A percentile compares a stretch with the other conserved stretches of the same genome.
Conservation (phyloP, 208 protist genomes). For the Leishmania braziliensis region DNA sequence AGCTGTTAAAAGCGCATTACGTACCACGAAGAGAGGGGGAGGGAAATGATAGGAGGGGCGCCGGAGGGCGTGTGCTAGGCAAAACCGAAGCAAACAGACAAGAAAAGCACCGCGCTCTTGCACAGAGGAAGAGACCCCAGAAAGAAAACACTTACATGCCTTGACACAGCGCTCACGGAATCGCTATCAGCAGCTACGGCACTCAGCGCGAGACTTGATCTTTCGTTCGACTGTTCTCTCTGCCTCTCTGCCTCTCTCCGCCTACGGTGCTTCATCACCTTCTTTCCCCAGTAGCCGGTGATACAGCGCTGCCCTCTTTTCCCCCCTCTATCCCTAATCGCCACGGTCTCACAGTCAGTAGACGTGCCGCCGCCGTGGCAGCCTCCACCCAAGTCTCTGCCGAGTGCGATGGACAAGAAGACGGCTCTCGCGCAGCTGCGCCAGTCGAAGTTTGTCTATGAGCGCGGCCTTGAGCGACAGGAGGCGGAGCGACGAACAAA, state of each 20-base stretch:
- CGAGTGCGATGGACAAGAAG: conserved; percentile 11
- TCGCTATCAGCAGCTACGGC: background rate
- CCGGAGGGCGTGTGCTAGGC: background rate
- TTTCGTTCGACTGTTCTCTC: background rate
- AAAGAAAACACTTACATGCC: background rate
- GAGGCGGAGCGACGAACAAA: conserved; percentile 42
- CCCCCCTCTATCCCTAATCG: background rate
- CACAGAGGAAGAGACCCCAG: background rate
- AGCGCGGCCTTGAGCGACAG: conserved; percentile 34
- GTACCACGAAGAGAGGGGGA: background rate
- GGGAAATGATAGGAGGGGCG: background rate
- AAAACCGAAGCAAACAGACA: too few species aligned
- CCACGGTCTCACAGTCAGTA: background rate
- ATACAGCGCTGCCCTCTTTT: background rate
- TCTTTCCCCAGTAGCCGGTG: background rate
- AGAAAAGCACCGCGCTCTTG: background rate
- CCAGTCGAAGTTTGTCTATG: conserved; percentile 45
- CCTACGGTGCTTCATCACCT: background rate
- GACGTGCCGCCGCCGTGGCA: background rate
- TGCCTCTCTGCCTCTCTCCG: background rate
- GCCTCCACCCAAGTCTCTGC: background rate
- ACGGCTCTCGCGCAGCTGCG: conserved; percentile 39
- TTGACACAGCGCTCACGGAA: background rate
- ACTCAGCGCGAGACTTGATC: background rate
- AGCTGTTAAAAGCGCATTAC: background rate